Base-by-base conservation (phyloP, 2,329 filamentous ascomycete species). In the Aphanocladium album region DNA sequence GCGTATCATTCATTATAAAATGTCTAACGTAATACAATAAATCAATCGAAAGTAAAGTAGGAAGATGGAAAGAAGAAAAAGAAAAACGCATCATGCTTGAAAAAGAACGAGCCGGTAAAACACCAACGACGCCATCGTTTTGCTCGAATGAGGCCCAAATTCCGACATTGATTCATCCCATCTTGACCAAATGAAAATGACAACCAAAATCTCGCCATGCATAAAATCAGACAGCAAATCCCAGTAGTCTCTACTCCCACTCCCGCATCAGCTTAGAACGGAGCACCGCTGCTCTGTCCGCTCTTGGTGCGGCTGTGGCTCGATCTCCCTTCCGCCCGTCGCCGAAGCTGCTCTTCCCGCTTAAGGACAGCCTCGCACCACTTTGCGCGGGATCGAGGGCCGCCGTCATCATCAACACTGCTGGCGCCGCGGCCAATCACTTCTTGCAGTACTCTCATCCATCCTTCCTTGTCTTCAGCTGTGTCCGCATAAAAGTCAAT, bases 401-500 rank as follows among this genome's bases (percentile, higher is more conserved):
- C 73, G 19, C 64, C 68, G 43, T 66, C 65, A 46, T 82, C 82
- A 14, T 80, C 80, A 35, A 71, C 70, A 61, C 75, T 74, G 57
- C 79, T 77, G 59, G 80, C 79, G 61, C 80, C 76, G 45, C 85
- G 84, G 39, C 84, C 82, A 62, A 85, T 80, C 57, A 87, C 80
- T 47, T 98, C 92, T 3, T 83, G 83, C 23, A 99, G 84, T 16
- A 91, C 89, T 72, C 87, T 87, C 89, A 99, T 95, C 95, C 95
- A 99, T 59, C 87, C 89, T 50, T 96, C 91, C 77, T 98, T 99
- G 71, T 95, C 89, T 43, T 85, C 85, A 1, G 88, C 84, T 35
- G 86, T 93, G 74, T 98, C 93, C 70, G 93, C 95, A 71, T 99
- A 98, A 73, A 98, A 98, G 79, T 98, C 93, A 71, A 99, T 99